These are phyloP conservation scores for Arthrinium phaeospermum DNA, from an alignment of 2,329 filamentous ascomycete species.

Conservation along the genomic window DNA sequence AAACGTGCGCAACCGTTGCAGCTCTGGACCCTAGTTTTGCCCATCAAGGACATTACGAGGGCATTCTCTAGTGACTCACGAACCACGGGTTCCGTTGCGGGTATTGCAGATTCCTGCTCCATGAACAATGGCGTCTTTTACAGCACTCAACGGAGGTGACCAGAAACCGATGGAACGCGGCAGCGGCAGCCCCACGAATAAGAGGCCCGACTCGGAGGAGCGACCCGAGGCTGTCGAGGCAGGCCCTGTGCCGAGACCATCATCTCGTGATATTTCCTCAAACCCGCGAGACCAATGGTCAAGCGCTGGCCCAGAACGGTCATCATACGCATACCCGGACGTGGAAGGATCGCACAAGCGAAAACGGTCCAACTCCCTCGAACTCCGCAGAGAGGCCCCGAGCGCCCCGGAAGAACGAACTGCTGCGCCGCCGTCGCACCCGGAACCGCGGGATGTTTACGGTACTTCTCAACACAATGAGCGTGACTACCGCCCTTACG, in stretches of 20 bases:
- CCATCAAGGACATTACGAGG: background rate
- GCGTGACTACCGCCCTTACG: conserved; percentile 47
- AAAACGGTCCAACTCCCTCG: conserved; percentile 72
- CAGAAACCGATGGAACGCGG: conserved; percentile 33
- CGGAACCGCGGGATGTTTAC: conserved; percentile 49
- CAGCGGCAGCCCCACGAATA: conserved; percentile 33
- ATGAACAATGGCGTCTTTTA: conserved; percentile 41
- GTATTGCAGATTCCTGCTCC: conserved; percentile 12
- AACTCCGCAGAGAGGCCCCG: conserved; percentile 47
- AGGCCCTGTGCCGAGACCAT: conserved; percentile 27
- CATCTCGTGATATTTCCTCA: conserved; percentile 30
- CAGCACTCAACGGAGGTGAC: conserved; percentile 41
- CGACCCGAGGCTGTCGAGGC: conserved; percentile 28
- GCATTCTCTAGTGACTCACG: background rate
- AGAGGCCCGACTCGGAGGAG: conserved; percentile 36
- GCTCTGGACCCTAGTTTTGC: background rate
- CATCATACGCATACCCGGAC: conserved; percentile 49
- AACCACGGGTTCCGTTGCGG: background rate
- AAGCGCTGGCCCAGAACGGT: conserved; percentile 47
- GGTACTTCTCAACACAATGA: conserved; percentile 49
- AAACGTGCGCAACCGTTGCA: background rate
- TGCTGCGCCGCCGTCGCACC: conserved; percentile 42
- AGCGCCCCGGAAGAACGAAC: conserved; percentile 37
- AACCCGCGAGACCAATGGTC: conserved; percentile 49
- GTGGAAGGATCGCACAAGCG: conserved; percentile 64